Conservation (phyloP, 805 yeast species). For the Candida tibetensis region DNA sequence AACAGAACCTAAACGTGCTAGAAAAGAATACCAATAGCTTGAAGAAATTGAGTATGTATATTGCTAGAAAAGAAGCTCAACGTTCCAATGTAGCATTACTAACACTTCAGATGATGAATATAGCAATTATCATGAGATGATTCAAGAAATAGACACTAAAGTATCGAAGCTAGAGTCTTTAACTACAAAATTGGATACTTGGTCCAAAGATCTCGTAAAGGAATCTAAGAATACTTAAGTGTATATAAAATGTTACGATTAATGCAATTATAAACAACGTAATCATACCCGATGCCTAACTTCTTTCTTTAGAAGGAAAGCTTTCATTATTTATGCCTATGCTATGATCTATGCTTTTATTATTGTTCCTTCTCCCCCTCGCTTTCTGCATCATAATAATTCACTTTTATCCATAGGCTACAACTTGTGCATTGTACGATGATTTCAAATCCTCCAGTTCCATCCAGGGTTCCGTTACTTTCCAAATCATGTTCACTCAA, state of each 20-base stretch:
- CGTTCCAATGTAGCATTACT: not conserved
- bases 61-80: slow-evolving; percentile 13
- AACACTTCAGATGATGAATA: slow-evolving; percentile 19
- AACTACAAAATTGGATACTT: slow-evolving; percentile 57
- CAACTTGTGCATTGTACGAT: slow-evolving; percentile 80
- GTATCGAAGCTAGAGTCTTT: slow-evolving; percentile 44
- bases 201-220: slow-evolving; percentile 51
- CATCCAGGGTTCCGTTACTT: slow-evolving; percentile 49
- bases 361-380: too few species aligned
- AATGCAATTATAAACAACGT: not conserved
- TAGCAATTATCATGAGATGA: slow-evolving; percentile 16
- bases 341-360: too few species aligned
- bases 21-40: slow-evolving; percentile 40
- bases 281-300: too few species aligned
- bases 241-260: not conserved
- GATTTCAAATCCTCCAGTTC: slow-evolving; percentile 56
- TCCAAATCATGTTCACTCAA: slow-evolving; percentile 63
- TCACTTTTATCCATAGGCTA: slow-evolving; percentile 80
- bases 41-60: slow-evolving; percentile 23
- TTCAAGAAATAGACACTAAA: slow-evolving; percentile 30
- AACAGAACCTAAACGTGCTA: slow-evolving; percentile 38
- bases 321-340: too few species aligned
- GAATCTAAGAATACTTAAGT: not conserved
- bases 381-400: slow-evolving; percentile 51
- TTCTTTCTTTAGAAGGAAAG: too few species aligned